Base-by-base conservation (phyloP, 495 filamentous ascomycete genomes). In the Penicillium cataractarum region DNA sequence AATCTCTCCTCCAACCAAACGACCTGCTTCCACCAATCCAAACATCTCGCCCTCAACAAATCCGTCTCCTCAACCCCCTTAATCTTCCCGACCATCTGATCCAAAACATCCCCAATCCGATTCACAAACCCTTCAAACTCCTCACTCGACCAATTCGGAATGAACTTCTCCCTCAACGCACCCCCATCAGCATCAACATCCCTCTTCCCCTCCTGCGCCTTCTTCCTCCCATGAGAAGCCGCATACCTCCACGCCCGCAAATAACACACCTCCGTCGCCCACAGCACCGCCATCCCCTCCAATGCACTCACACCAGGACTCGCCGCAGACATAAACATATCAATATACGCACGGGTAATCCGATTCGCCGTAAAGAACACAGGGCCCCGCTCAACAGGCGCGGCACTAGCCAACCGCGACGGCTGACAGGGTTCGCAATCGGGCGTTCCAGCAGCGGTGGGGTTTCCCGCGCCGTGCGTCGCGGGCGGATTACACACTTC, bases 241-340 rank as follows among this genome's bases (percentile, higher is more conserved):
- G 85, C 85, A 74, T 81, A 86, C 55, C 75, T 74, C 87, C 87
- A 90, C 15, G 86, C 78, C 44, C 79, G 76, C 5, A 89, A 59
- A 70, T 89, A 89, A 61, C 79, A 82, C 4, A 79, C 82, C 78
- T 93, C 90, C 12, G 88, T 92, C 27, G 88, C 86, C 87, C 89
- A 93, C 21, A 92, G 80, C 22, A 90, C 83, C 9, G 90, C 80
- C 60, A 92, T 71, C 9, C 88, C 89, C 68, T 91, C 88, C 17
- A 92, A 71, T 71, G 86, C 55, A 6, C 74, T 77, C 6, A 74
- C 69, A 35, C 73, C 79, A 0, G 78, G 57, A 64, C 80, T 79
- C 15, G 74, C 78, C 17, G 78, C 82, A n/a, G 76, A 80, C 66
- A 79, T 75, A 59, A 87, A 84, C 56, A 87, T 69, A 70, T 87